Evolutionary conservation across 495 filamentous ascomycete genomes (phyloP), one percentile per base, ranked within the genome.

Genomic region (Tuber umbilicatum): DNA sequence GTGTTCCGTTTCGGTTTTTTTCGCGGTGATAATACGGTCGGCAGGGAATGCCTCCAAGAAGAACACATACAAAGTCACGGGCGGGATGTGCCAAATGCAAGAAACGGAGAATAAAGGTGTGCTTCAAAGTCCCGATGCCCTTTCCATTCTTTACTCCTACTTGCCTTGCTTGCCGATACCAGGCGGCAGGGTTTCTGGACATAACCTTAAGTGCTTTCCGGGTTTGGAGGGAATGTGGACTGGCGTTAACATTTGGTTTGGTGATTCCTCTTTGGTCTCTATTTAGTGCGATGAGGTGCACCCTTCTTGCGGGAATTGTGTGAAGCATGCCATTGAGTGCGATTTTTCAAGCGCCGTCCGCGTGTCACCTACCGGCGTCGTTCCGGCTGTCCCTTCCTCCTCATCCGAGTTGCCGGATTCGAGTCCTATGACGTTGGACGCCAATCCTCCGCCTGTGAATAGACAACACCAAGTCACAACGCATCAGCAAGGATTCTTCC

Each of bases 61-160:
- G 88, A 82, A 87, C 87, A 40, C 89, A 90, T 79, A 90, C 89
- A 78, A 90, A 90, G 83, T 88, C 87, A 67, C 84, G 88, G 73
- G 85, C 87, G 55, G 89, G 89, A 38, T 90, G 89, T 75, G 83
- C 85, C 74, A 84, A 88, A 55, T 90, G 89, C 84, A 90, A 90
- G 83, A 81, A 83, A 70, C 85, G 89, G 67, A 89, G 90, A 83
- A 89, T 90, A 70, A 90, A 90, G 86, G 88, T 88, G 84, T 31
- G 67, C 35, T 19, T 35, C n/a, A 19, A 35, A 64, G 5, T 35
- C 27, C 55, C 31, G 19, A 17, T 35, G 55, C 14, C 27, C 16
- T 6, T 19, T 35, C 27, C 55, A 6, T 35, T 64, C 55, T n/a
- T 17, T 64, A 64, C 55, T 64, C 27, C n/a, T 19, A 27, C 27